Conservation (phyloP, 768 basidiomycete species). For the Leucosporidium creatinivorum region DNA sequence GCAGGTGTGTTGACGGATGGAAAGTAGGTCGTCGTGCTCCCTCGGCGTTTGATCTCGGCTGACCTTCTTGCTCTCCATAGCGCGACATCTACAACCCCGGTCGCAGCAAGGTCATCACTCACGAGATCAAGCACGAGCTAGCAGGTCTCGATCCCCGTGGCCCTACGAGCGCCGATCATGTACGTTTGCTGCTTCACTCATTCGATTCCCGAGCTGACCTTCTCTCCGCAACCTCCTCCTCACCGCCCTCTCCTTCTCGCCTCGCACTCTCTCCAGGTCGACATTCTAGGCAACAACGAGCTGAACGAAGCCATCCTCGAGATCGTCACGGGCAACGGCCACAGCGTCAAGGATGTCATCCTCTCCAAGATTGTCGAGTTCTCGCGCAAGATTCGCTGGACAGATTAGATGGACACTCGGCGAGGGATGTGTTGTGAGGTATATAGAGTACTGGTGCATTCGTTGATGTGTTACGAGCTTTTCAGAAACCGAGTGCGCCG, state of each 20-base stretch:
- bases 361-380: conserved; percentile 75
- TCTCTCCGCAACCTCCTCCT: not conserved
- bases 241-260: conserved; percentile 17
- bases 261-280: conserved; percentile 53
- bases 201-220: not conserved
- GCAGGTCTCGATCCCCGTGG: conserved; percentile 56
- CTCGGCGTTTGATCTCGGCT: not conserved
- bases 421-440: too few relatives aligned
- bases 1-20: conserved; percentile 73
- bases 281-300: conserved; percentile 66
- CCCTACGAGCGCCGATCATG: conserved; percentile 61
- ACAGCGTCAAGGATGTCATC: conserved; percentile 53
- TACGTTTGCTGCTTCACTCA: not conserved
- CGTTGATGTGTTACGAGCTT: too few relatives aligned
- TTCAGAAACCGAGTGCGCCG: too few relatives aligned
- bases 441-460: too few relatives aligned
- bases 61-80: conserved; percentile 9
- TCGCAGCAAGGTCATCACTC: conserved; percentile 73
- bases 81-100: conserved; percentile 82
- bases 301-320: conserved; percentile 86
- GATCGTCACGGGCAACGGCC: conserved; percentile 73
- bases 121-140: conserved; percentile 80
- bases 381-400: conserved; percentile 67
- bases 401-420: conserved; percentile 38
- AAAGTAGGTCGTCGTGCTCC: conserved; percentile 42